A percentile compares a stretch with the other conserved stretches of the same genome.
These are phyloP conservation scores for Bauhinia variegata DNA, from an alignment of 306 rosid species.

Conservation along the genomic window DNA sequence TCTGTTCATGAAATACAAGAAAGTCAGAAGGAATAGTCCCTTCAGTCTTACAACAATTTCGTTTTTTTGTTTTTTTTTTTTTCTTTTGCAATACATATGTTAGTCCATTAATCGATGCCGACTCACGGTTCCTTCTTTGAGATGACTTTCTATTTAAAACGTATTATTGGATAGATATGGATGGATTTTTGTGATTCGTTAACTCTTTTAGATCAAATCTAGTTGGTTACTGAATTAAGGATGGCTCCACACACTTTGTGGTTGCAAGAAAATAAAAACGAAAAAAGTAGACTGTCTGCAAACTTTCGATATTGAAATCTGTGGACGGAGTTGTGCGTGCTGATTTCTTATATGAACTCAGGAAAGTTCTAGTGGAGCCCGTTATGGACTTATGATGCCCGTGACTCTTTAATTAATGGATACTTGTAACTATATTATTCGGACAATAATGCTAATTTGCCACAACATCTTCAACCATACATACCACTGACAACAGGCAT, in stretches of 20 bases:
- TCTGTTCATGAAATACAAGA: not conserved
- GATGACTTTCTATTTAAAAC: no score
- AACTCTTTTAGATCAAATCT: no score
- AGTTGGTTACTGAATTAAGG: no score
- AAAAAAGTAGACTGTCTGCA: no score
- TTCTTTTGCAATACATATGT: no score
- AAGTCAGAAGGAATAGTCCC: not conserved
- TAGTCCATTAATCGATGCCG: no score
- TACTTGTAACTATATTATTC: not conserved
- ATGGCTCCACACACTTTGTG: not conserved
- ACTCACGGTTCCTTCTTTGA: not conserved
- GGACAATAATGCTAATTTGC: no score
- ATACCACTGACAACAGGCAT: no score
- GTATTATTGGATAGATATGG: no score
- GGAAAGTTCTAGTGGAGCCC: conserved; percentile 22
- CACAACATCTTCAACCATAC: not conserved
- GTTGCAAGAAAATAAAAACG: not conserved
- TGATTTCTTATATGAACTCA: not conserved
- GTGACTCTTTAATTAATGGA: conserved; percentile 28
- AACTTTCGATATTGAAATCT: not conserved
- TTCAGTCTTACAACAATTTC: not conserved
- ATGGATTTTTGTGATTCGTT: no score
- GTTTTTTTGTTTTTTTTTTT: no score
- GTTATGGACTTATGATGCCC: conserved; percentile 26
- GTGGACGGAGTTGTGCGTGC: not conserved